Percentiles rank a stretch among this genome's conserved stretches.
Evolutionary conservation across 306 rosid species (phyloP).

Genomic region (Malus orientalis): DNA sequence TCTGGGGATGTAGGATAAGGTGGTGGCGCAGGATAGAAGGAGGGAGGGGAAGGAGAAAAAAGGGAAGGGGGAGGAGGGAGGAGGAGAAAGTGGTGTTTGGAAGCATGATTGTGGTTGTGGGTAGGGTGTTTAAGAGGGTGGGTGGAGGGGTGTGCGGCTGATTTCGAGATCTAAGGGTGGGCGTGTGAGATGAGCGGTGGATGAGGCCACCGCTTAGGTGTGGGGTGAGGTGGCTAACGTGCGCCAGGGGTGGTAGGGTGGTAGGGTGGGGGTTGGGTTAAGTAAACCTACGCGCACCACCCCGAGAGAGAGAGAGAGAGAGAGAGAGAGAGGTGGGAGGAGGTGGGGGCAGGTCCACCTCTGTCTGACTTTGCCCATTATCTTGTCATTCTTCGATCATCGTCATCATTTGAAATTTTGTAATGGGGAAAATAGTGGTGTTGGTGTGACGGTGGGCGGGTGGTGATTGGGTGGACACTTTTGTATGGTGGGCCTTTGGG

Average conservation of each 20-base stretch:
- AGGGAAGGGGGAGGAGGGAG: slow-evolving; percentile 9
- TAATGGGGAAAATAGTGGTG: background rate
- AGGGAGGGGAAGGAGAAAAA: background rate
- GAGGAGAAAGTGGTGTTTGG: slow-evolving; percentile 27
- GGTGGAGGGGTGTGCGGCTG: slow-evolving; percentile 64
- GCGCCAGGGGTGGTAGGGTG: slow-evolving; percentile 26
- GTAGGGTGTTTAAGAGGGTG: slow-evolving; percentile 23
- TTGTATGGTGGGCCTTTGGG: background rate
- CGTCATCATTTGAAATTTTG: background rate
- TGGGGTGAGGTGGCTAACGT: slow-evolving; percentile 34
- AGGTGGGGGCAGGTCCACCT: slow-evolving; percentile 19
- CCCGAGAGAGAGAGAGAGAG: background rate
- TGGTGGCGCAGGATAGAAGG: slow-evolving; percentile 2
- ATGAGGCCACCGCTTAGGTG: slow-evolving; percentile 85
- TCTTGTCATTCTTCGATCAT: background rate
- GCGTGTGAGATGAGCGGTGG: slow-evolving; percentile 42
- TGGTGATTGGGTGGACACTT: background rate
- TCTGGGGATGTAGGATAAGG: background rate
- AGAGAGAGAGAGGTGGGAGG: background rate
- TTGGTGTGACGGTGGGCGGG: slow-evolving; percentile 7
- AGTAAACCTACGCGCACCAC: slow-evolving; percentile 16
- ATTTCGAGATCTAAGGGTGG: slow-evolving; percentile 46
- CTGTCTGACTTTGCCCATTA: slow-evolving; percentile 24
- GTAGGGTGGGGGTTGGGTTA: background rate
- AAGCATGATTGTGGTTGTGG: slow-evolving; percentile 22